A percentile compares a stretch with the other conserved stretches of the same genome.
Conservation (phyloP, 345 rosid genomes). For the Murraya koenigii region DNA sequence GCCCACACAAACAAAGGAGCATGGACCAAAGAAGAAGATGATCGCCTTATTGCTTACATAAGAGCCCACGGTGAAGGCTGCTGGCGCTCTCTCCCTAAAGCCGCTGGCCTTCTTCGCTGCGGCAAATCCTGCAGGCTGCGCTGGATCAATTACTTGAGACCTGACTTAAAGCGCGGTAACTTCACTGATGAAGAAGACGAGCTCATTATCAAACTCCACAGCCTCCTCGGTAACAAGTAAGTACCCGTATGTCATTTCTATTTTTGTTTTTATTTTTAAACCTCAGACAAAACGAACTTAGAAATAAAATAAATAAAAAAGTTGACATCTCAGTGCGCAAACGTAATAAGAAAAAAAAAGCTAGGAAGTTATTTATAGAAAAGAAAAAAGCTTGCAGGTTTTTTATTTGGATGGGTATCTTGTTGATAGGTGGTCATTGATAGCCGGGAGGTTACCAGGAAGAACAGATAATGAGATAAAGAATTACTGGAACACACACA, state of each 20-base stretch:
- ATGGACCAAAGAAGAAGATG: slow-evolving; percentile 87
- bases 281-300: neutral
- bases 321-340: no score
- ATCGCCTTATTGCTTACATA: slow-evolving; percentile 63
- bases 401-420: slow-evolving; percentile 1
- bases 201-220: slow-evolving; percentile 72
- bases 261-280: no score
- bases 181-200: slow-evolving; percentile 80
- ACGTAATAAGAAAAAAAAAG: no score
- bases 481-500: slow-evolving; percentile 80
- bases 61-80: slow-evolving; percentile 81
- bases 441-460: slow-evolving; percentile 71
- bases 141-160: slow-evolving; percentile 78
- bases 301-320: no score
- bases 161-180: slow-evolving; percentile 80
- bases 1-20: slow-evolving; percentile 87
- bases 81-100: slow-evolving; percentile 84
- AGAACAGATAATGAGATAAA: slow-evolving; percentile 79
- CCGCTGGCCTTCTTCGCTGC: slow-evolving; percentile 78
- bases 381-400: no score
- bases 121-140: slow-evolving; percentile 83
- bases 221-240: slow-evolving; percentile 82
- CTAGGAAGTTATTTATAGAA: no score
- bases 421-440: slow-evolving; percentile 42
- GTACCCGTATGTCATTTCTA: no score